Evolutionary conservation across 352 stramenopile species (phyloP).

Genomic region (Phytophthora melonis): DNA sequence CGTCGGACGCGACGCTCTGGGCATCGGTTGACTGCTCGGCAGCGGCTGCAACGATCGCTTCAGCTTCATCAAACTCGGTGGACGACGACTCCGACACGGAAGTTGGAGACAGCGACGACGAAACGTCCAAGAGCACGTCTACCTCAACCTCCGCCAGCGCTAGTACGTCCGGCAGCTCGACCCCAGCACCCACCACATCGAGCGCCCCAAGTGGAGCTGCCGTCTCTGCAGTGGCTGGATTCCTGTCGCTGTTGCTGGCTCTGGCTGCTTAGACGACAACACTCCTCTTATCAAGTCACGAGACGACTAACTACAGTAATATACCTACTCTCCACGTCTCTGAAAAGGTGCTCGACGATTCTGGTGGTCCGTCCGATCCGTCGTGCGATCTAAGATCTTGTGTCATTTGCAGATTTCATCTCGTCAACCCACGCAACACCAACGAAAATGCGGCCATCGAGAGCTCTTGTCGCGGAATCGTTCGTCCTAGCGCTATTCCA

Average conservation of each 20-base stretch:
- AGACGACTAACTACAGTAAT: background rate
- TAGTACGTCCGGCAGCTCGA: background rate
- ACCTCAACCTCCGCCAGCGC: background rate
- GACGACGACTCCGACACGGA: background rate
- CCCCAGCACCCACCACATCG: background rate
- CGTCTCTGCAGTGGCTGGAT: background rate
- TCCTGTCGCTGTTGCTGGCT: background rate
- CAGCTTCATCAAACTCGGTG: background rate
- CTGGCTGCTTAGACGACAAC: background rate
- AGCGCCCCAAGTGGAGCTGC: background rate
- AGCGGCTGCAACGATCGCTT: background rate
- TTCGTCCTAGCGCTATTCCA: constrained; percentile 8
- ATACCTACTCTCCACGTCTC: background rate
- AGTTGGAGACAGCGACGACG: background rate
- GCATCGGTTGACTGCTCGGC: background rate
- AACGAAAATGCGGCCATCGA: background rate
- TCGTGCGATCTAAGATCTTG: background rate
- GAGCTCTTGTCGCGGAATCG: background rate
- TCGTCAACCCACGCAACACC: background rate
- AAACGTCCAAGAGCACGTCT: background rate
- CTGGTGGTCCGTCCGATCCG: background rate
- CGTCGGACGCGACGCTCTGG: background rate
- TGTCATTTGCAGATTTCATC: background rate
- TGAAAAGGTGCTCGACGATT: background rate
- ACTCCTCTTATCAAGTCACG: background rate